Evolutionary conservation across 768 basidiomycete species (phyloP).

Genomic region (Trametes cubensis): DNA sequence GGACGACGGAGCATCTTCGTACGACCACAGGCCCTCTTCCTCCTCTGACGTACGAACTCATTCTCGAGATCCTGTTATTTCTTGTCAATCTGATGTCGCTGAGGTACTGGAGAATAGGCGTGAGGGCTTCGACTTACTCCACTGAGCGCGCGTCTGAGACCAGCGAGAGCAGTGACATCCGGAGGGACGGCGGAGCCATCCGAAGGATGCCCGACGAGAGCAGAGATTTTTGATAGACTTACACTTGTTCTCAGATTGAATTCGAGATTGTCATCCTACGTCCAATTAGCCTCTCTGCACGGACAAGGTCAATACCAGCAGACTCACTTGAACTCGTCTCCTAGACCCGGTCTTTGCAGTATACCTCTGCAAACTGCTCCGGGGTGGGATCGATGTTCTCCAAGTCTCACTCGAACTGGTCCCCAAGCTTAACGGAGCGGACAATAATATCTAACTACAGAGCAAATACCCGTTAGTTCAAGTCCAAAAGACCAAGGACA

Average conservation of each 20-base stretch:
- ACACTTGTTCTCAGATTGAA: conserved; percentile 92
- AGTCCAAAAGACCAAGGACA: background rate
- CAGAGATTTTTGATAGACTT: conserved; percentile 88
- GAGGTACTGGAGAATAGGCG: conserved; percentile 85
- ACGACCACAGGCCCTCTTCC: conserved; percentile 80
- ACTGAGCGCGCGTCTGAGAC: conserved; percentile 68
- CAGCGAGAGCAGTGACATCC: conserved; percentile 83
- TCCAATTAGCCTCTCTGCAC: background rate
- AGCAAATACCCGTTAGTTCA: background rate
- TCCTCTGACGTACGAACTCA: conserved; percentile 82
- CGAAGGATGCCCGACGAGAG: conserved; percentile 88
- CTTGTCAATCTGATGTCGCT: conserved; percentile 83
- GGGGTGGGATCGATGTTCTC: conserved; percentile 79
- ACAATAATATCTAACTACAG: conserved; percentile 95
- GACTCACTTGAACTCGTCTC: conserved; percentile 89
- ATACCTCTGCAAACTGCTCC: conserved; percentile 90
- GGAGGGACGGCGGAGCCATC: conserved; percentile 79
- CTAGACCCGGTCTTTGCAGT: conserved; percentile 81
- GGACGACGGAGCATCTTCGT: conserved; percentile 87
- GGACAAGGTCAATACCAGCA: background rate
- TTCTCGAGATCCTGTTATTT: conserved; percentile 94
- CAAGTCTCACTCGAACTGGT: conserved; percentile 98
- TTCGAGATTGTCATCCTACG: conserved; percentile 91
- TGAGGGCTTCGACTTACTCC: conserved; percentile 79
- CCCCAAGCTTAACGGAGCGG: conserved; percentile 89